Percentiles rank a stretch among this genome's conserved stretches.
Conservation (phyloP, 208 protist genomes). For the Trypanosoma platydactyli region DNA sequence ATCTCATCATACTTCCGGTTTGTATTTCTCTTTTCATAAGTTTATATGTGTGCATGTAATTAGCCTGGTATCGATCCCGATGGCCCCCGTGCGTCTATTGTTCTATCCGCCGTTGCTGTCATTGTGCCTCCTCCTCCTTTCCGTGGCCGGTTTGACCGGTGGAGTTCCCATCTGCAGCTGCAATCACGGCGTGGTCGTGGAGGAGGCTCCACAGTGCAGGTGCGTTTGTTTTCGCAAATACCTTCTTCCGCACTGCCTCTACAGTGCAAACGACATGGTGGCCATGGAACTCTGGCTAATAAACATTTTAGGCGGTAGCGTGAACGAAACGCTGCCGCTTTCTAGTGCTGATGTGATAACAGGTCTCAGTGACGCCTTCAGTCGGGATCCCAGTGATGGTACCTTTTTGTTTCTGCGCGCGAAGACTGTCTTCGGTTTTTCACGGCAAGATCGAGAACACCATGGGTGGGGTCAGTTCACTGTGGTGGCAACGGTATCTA, state of each 20-base stretch:
- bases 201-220: slow-evolving; percentile 17
- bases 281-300: slow-evolving; percentile 30
- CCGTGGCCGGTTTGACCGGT: not conserved
- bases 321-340: not conserved
- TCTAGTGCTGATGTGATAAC: slow-evolving; percentile 15
- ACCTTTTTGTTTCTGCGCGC: not conserved
- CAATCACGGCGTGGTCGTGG: slow-evolving; percentile 33
- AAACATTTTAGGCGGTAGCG: slow-evolving; percentile 2
- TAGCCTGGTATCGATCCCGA: no score
- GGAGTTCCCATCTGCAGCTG: slow-evolving; percentile 26
- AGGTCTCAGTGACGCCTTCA: slow-evolving; percentile 1
- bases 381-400: not conserved
- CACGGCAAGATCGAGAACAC: not conserved
- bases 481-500: slow-evolving; percentile 21
- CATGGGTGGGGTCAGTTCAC: not conserved
- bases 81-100: not conserved
- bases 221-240: slow-evolving; percentile 42
- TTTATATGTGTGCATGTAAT: not conserved
- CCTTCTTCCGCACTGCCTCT: slow-evolving; percentile 50
- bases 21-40: not conserved
- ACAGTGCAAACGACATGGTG: slow-evolving; percentile 29
- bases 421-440: not conserved
- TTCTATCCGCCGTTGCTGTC: not conserved
- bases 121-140: not conserved
- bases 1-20: not conserved